phyloP scores from a whole-genome alignment of 441 rosid species.

The Rhodomyrtus psidioides region DNA sequence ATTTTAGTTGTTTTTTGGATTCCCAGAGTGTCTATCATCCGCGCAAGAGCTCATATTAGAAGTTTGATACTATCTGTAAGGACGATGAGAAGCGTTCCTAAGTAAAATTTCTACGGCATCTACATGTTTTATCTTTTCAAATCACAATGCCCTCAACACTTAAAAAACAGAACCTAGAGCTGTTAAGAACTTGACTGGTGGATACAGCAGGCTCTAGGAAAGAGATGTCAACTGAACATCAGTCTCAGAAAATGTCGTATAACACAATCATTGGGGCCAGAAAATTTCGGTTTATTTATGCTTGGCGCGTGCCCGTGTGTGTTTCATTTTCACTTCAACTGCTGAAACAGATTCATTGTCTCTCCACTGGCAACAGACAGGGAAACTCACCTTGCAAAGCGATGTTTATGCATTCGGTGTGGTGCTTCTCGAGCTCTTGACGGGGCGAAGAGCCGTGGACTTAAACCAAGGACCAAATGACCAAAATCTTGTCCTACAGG shows the following conservation, averaged over 20 bases:
- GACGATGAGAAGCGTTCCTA: neutral
- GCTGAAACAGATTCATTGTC: neutral
- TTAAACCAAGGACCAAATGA: slow-evolving; percentile 73
- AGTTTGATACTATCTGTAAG: neutral
- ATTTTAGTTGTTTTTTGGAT: neutral
- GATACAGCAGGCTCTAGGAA: neutral
- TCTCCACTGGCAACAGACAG: slow-evolving; percentile 38
- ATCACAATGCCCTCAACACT: neutral
- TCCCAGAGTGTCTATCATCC: neutral
- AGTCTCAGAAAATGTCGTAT: neutral
- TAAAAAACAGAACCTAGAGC: neutral
- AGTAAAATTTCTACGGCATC: neutral
- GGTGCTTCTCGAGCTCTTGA: slow-evolving; percentile 87
- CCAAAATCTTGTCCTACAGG: slow-evolving; percentile 90
- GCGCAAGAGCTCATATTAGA: neutral
- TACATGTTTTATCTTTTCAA: neutral
- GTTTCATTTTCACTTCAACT: neutral
- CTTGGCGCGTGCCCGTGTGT: neutral
- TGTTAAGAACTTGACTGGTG: neutral
- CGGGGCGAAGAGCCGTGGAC: slow-evolving; percentile 92
- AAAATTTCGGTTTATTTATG: neutral
- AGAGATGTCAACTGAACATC: neutral
- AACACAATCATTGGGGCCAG: neutral
- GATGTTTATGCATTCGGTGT: slow-evolving; percentile 96
- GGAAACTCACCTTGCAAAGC: slow-evolving; percentile 84